Percentiles rank a stretch among this genome's conserved stretches.
These are phyloP conservation scores for Cytospora schulzeri DNA, from an alignment of 2,329 filamentous ascomycete species.

Conservation along the genomic window DNA sequence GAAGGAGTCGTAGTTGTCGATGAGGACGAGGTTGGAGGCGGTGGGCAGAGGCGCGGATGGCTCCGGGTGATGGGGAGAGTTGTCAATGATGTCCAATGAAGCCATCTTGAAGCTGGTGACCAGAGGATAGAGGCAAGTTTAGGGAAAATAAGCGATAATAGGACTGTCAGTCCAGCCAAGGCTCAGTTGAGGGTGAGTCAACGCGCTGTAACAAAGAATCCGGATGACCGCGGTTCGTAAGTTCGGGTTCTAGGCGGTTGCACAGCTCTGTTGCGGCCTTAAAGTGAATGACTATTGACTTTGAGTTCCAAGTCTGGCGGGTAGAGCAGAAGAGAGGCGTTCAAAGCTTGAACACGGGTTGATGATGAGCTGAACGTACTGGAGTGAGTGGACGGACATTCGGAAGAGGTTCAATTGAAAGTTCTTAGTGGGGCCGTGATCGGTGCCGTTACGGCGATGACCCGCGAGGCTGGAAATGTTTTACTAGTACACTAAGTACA, in stretches of 20 bases:
- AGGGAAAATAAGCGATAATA: too few species aligned
- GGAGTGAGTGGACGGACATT: background rate
- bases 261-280: background rate
- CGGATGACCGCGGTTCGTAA: background rate
- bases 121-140: background rate
- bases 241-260: background rate
- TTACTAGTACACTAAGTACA: background rate
- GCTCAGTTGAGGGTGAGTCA: slow-evolving; percentile 2
- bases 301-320: background rate
- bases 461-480: background rate
- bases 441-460: slow-evolving; percentile 18
- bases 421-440: slow-evolving; percentile 3
- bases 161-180: background rate
- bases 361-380: background rate
- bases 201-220: background rate
- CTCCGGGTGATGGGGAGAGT: slow-evolving; percentile 84
- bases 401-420: background rate
- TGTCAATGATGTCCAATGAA: slow-evolving; percentile 61
- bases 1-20: slow-evolving; percentile 99
- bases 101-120: slow-evolving; percentile 47
- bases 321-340: background rate
- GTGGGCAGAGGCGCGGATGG: slow-evolving; percentile 72
- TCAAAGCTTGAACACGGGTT: background rate
- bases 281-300: background rate
- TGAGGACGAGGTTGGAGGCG: slow-evolving; percentile 88